Base-by-base conservation (phyloP, 805 yeast genomes). In the Priceomyces melissophilus region DNA sequence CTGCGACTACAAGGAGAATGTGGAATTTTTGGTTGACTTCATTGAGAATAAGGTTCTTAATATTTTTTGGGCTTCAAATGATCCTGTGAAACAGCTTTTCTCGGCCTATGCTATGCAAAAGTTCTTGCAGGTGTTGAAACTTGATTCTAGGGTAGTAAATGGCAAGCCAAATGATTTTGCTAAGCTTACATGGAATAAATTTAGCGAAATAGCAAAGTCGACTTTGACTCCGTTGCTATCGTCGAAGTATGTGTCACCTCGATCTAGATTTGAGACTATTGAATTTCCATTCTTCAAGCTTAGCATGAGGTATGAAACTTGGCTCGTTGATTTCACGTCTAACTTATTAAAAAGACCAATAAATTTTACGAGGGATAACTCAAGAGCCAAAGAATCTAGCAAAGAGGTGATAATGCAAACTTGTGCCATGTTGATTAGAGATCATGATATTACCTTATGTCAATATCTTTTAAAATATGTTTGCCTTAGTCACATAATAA, bases 61-160 rank as follows among this genome's bases (percentile, higher is more conserved):
- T 27, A 79, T 88, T 1, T 90, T 89, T 60, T 83, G 95, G 80
- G 89, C 96, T 0, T 84, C 96, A 1, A 85, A 84, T 27, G 89
- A 89, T 54, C 96, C 98, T 0, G 76, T 79, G 15, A 78, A 80
- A 37, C 99, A 93, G 58, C 71, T 86, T 43, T 86, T 84, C 54
- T 72, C 89, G 28, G 96, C 96, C 0, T 84, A 78, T 59, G 84
- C 91, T 0, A 87, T 93, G 78, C 99, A 93, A 58, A 93, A 88
- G 47, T 81, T 83, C 37, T 63, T 93, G 38, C 80, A 80, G 47
- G 73, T 79, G 11, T 71, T 88, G 55, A 81, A 76, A 2, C 60
- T 81, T 15, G 66, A 62, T 33, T 48, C 49, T 2, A 46, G 47
- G 12, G 53, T 61, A 2, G 41, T 57, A 9, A 46, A 45, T 14